phyloP scores from a whole-genome alignment of 2,329 filamentous ascomycete species.

The Emergomyces africanus region DNA sequence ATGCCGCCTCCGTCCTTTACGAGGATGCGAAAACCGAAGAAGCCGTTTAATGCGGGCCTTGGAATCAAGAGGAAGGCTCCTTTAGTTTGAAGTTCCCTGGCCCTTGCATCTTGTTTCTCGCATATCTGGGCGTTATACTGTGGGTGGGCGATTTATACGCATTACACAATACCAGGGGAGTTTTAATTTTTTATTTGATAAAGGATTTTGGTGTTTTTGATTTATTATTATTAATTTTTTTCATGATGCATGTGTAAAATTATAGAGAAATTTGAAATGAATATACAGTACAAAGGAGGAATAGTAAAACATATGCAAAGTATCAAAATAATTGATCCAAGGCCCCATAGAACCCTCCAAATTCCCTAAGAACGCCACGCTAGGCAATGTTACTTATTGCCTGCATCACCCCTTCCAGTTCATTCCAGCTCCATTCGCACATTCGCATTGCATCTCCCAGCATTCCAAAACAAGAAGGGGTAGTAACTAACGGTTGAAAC shows the following conservation, averaged over 20 bases:
- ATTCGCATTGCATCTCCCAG: not conserved
- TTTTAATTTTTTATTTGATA: not conserved
- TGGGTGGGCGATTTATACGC: not conserved
- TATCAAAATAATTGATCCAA: not conserved
- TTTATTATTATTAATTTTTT: not conserved
- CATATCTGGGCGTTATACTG: not conserved
- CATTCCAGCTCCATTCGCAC: not conserved
- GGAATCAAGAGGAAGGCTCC: constrained; percentile 78
- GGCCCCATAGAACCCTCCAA: not conserved
- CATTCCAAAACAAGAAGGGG: not conserved
- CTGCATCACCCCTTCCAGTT: not conserved
- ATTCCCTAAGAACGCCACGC: constrained; percentile 6
- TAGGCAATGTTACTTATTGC: constrained; percentile 2
- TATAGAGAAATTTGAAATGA: not conserved
- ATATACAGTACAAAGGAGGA: constrained; percentile 4
- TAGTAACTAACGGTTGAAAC: not conserved
- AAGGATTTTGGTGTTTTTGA: not conserved
- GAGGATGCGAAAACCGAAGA: constrained; percentile 73
- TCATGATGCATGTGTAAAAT: not conserved
- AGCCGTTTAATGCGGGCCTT: constrained; percentile 58
- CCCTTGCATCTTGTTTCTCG: not conserved
- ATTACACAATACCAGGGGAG: not conserved
- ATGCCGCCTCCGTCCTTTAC: constrained; percentile 55
- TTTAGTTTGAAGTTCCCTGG: constrained; percentile 32
- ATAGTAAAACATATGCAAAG: constrained; percentile 5